Percentiles rank a stretch among this genome's conserved stretches.
Conservation (phyloP, 2,329 filamentous ascomycete genomes). For the Monosporascus sp. region DNA sequence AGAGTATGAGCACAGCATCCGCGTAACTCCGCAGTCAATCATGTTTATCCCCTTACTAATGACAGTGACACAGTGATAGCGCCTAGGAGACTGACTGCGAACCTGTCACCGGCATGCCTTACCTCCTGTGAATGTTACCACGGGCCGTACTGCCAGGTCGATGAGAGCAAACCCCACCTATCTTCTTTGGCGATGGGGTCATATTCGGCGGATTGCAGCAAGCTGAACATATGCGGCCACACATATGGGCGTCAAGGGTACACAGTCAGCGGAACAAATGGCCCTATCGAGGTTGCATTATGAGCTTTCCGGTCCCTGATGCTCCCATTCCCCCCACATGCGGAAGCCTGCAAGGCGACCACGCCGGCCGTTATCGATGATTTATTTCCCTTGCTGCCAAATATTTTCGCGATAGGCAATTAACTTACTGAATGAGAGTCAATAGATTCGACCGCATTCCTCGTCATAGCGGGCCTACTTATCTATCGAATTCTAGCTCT, state of each 20-base stretch:
- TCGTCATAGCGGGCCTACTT: no score
- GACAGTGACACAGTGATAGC: neutral
- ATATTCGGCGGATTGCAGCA: neutral
- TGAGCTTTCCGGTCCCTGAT: neutral
- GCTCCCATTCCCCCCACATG: no score
- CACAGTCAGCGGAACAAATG: neutral
- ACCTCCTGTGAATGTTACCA: no score
- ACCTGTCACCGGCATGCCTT: neutral
- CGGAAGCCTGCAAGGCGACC: no score
- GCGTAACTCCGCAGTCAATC: no score
- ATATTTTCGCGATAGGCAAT: conserved; percentile 5
- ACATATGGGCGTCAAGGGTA: neutral
- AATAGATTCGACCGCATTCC: no score
- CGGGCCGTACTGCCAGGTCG: no score
- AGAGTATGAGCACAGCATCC: neutral
- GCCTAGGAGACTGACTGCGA: neutral
- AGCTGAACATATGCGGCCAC: neutral
- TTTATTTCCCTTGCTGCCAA: no score
- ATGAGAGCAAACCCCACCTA: no score
- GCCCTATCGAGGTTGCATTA: neutral
- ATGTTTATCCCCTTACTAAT: neutral
- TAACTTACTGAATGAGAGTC: no score
- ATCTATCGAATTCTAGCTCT: no score
- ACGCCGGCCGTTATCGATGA: conserved; percentile 3
- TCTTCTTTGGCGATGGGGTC: neutral